Evolutionary conservation across 2,329 filamentous ascomycete genomes (phyloP), one percentile per base, ranked within the genome.

Genomic region (Fusarium pseudoanthophilum): DNA sequence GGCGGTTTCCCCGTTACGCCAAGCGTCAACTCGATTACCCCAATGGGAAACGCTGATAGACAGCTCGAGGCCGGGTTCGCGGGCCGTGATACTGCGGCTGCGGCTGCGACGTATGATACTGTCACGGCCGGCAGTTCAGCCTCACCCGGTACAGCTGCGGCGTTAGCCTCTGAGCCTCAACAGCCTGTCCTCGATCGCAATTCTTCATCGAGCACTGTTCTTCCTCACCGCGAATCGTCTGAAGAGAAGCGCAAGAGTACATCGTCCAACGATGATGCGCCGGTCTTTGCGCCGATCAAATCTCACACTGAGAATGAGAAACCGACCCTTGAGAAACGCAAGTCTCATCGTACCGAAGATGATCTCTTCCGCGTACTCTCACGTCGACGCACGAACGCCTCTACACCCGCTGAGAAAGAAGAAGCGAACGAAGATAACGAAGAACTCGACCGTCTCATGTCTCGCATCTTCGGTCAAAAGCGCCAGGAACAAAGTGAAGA

Each of bases 381-480:
- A 1, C 82, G 84, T 18, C 84, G 87, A 11, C 84, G 84, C n/a
- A 87, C 86, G 1, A 80, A 77, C 11, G 77, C 79, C 14, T 80
- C 79, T 16, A 76, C 63, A 1, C 68, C 64, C 5, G 75, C 76
- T 69, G 49, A 86, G 86, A 51, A 83, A 83, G 52, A 74, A 4
- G 84, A 84, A n/a, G 55, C 75, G 1, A 58, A 60, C 0, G 79
- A 82, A 20, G 81, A 84, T n/a, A 72, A 78, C 4, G 71, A 80
- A n/a, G 88, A 90, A 75, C 87, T 92, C 37, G 85, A 91, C 57
- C 83, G 85, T 16, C 81, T 93, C 43, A 90, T 94, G 84, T 92
- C 91, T 1, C 88, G 89, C 7, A 92, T 94, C 87, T 94, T 93
- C 75, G 92, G 92, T 11, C 83, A 85, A 39, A 87, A 88, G 26